These are phyloP conservation scores for Colletotrichum musicola DNA, from an alignment of 2,329 filamentous ascomycete species.

Conservation along the genomic window DNA sequence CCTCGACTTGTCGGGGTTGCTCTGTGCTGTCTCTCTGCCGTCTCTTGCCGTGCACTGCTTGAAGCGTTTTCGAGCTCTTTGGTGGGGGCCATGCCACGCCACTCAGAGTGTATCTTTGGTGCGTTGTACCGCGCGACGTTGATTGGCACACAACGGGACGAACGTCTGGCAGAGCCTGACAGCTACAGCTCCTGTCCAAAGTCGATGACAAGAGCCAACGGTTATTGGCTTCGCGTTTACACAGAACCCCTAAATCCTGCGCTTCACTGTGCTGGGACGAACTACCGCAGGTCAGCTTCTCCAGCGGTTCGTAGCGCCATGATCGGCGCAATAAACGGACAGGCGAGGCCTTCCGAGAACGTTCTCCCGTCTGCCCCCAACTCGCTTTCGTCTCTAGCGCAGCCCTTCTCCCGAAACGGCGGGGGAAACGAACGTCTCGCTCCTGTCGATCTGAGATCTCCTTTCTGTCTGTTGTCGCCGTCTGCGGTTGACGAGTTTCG, in stretches of 20 bases:
- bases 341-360: constrained; percentile 14
- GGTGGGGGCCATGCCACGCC: background rate
- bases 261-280: constrained; percentile 15
- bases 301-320: constrained; percentile 1
- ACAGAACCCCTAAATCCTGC: background rate
- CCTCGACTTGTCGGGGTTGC: background rate
- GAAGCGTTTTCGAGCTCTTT: background rate
- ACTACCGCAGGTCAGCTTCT: constrained; percentile 21
- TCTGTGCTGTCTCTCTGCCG: background rate
- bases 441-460: background rate
- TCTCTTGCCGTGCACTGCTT: background rate
- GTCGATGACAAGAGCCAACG: constrained; percentile 7
- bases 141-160: constrained; percentile 9
- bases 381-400: constrained; percentile 3
- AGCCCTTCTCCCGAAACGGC: background rate
- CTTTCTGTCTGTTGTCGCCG: constrained; percentile 6
- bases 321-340: constrained; percentile 23
- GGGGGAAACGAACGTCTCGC: background rate
- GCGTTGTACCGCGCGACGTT: background rate
- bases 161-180: constrained; percentile 4
- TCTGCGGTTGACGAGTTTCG: constrained; percentile 26
- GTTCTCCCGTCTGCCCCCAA: constrained; percentile 2
- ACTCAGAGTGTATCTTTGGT: background rate
- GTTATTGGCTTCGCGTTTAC: constrained; percentile 9
- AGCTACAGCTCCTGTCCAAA: background rate